Base-by-base conservation (phyloP, 306 rosid genomes). In the Cicer arietinum region DNA sequence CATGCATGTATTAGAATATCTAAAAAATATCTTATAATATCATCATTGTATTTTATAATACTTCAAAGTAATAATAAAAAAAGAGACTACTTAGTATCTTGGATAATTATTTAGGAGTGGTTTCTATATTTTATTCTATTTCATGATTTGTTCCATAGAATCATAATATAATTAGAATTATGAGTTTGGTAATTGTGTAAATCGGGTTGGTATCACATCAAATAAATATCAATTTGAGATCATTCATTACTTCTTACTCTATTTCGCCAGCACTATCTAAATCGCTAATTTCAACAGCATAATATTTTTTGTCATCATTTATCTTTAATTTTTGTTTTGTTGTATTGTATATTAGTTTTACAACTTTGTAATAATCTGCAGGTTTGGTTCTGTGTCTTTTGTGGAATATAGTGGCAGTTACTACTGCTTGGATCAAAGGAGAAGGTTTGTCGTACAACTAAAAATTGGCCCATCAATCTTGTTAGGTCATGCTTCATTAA, bases 391-490 rank as follows among this genome's bases (percentile, higher is more conserved):
- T 76, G 70, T 89, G 96, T 57, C 92, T 94, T 80, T 8, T 77
- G 22, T 94, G 99, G 99, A 94, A 92, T 80, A 51, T 90, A 77
- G 64, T 94, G 59, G 96, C 99, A 7, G 90, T 88, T 82, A 82
- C 96, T 7, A 77, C 81, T 68, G 95, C 92, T 76, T 94, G 98
- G 96, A 83, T 92, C 80, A 80, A 77, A 73, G 98, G 98, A 67
- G 99, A 87, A 90, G 92, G 99, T 95, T 58, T 67, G 83, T 59
- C 75, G 69, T 67, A 61, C 68, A 69, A 47, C 77, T 67, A 60
- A 8, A 79, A 46, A 17, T 41, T 40, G 57, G 14, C 51, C 57
- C 58, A 14, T 62, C 59, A 61, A 22, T 74, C 17, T 25, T 71
- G 75, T 67, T 68, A n/a, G 7, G n/a, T 75, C 73, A 66, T 61